phyloP scores from a whole-genome alignment of 495 filamentous ascomycete species.

The Penicillium argentinense region DNA sequence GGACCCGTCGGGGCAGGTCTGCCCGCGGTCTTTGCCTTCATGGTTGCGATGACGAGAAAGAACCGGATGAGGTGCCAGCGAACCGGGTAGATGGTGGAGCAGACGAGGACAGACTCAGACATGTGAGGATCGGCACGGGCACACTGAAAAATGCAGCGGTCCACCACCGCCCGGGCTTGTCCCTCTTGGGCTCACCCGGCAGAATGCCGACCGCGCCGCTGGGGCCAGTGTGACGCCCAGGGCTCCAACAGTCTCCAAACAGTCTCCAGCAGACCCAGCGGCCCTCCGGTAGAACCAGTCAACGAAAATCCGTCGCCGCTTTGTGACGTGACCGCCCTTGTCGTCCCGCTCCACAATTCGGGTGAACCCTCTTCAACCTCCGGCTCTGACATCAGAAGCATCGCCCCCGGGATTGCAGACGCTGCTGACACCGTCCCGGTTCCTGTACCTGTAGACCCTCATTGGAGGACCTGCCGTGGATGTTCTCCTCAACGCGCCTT shows the following conservation, averaged over 20 bases:
- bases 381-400: conserved; percentile 15
- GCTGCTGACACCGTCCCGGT: background rate
- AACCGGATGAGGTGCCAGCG: conserved; percentile 1
- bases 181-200: conserved; percentile 13
- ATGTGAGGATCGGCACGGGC: conserved; percentile 10
- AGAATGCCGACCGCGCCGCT: too few species aligned
- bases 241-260: too few species aligned
- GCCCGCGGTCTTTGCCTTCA: conserved; percentile 27
- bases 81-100: conserved; percentile 9
- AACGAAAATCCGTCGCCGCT: conserved; percentile 11
- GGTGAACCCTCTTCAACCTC: background rate
- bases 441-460: background rate
- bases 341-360: conserved; percentile 7
- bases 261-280: too few species aligned
- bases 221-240: too few species aligned
- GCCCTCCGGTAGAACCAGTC: too few species aligned
- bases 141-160: background rate
- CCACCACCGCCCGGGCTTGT: conserved; percentile 12
- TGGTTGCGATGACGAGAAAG: conserved; percentile 9
- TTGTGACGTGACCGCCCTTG: conserved; percentile 19
- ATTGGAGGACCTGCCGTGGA: conserved; percentile 12
- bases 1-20: conserved; percentile 23
- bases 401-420: background rate
- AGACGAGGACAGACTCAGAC: background rate
- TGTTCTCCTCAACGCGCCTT: conserved; percentile 14